Conservation (phyloP, 768 basidiomycete species). For the Kwoniella bestiolae region DNA sequence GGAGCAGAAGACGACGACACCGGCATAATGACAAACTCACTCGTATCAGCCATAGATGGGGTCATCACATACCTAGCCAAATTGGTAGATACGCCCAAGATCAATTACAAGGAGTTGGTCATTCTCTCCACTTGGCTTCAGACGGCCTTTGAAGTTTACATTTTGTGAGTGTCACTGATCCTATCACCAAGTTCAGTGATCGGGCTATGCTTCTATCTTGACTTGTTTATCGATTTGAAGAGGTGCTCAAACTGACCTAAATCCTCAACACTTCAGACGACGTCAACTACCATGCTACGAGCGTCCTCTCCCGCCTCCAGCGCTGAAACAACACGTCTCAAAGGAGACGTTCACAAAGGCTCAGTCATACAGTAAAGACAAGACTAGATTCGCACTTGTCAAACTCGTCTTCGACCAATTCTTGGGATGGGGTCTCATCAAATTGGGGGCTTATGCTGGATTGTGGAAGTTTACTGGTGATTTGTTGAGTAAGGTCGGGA, state of each 20-base stretch:
- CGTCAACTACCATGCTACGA: constrained; percentile 87
- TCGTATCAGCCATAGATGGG: constrained; percentile 27
- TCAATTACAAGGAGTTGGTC: constrained; percentile 80
- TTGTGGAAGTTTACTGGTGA: constrained; percentile 72
- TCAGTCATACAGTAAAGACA: constrained; percentile 87
- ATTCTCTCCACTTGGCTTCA: constrained; percentile 76
- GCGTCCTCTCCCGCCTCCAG: constrained; percentile 71
- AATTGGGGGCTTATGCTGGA: constrained; percentile 79
- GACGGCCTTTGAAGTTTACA: constrained; percentile 82
- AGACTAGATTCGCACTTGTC: constrained; percentile 78
- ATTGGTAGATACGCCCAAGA: constrained; percentile 39
- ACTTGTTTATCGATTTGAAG: background rate
- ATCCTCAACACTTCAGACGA: constrained; percentile 61
- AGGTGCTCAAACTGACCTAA: too few relatives aligned
- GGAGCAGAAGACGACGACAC: too few relatives aligned
- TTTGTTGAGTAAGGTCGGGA: constrained; percentile 64
- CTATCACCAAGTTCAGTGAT: too few relatives aligned
- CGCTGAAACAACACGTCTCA: constrained; percentile 71
- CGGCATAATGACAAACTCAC: constrained; percentile 12
- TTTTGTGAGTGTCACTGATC: constrained; percentile 67
- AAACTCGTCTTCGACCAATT: constrained; percentile 75
- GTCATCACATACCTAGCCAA: constrained; percentile 26
- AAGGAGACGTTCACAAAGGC: constrained; percentile 80
- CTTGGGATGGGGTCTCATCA: constrained; percentile 71
- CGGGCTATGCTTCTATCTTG: too few relatives aligned